Evolutionary conservation across 2,329 filamentous ascomycete genomes (phyloP).

Genomic region (Ceratocystis variospora): DNA sequence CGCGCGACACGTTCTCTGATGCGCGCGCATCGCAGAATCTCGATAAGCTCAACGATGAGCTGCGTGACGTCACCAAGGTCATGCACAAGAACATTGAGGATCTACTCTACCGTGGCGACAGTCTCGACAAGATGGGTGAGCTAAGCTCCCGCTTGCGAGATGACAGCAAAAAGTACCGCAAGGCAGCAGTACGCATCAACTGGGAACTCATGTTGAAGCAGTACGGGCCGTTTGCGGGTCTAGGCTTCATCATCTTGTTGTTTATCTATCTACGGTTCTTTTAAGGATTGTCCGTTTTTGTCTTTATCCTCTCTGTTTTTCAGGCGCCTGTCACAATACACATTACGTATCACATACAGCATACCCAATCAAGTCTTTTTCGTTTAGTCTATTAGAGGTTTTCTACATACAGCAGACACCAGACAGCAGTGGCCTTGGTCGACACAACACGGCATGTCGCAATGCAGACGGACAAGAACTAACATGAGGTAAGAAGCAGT

Average conservation of each 20-base stretch:
- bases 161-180: constrained; percentile 86
- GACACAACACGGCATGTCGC: background rate
- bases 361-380: no score
- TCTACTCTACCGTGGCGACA: constrained; percentile 85
- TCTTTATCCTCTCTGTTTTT: background rate
- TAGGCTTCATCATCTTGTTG: constrained; percentile 69
- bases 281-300: constrained; percentile 29
- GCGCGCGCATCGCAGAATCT: constrained; percentile 82
- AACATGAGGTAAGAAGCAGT: no score
- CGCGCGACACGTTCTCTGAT: constrained; percentile 88
- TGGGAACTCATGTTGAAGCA: constrained; percentile 95
- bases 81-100: constrained; percentile 99
- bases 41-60: constrained; percentile 89
- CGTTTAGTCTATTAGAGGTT: no score
- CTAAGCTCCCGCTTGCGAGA: constrained; percentile 76
- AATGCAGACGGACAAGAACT: no score
- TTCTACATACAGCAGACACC: no score
- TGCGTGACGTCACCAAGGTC: constrained; percentile 94
- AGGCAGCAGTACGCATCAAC: constrained; percentile 88
- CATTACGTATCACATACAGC: background rate
- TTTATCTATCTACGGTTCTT: constrained; percentile 94
- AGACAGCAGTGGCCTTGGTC: no score
- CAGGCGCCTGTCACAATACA: background rate
- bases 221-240: constrained; percentile 78
- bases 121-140: constrained; percentile 91